phyloP scores from a whole-genome alignment of 371 early-diverging fungal species.

The Gilbertella persicaria region DNA sequence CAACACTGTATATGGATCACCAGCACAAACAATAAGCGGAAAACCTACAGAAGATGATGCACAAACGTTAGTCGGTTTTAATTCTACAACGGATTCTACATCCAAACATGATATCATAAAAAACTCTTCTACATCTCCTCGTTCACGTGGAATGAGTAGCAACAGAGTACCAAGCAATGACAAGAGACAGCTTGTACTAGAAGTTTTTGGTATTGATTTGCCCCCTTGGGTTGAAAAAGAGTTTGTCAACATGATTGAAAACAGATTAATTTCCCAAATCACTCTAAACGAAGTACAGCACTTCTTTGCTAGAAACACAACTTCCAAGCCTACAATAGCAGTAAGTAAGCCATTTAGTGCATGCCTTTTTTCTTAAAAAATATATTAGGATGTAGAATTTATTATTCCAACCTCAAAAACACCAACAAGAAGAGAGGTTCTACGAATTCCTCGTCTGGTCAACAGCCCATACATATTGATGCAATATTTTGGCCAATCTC shows the following conservation, averaged over 20 bases:
- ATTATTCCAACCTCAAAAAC: slow-evolving; percentile 58
- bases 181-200: slow-evolving; percentile 59
- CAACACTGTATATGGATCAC: slow-evolving; percentile 11
- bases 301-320: slow-evolving; percentile 70
- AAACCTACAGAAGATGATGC: slow-evolving; percentile 15
- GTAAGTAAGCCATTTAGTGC: no score
- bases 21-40: slow-evolving; percentile 3
- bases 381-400: slow-evolving; percentile 62
- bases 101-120: slow-evolving; percentile 13
- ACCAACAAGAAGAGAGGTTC: slow-evolving; percentile 38
- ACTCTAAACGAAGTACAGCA: slow-evolving; percentile 69
- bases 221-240: slow-evolving; percentile 70
- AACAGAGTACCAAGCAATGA: slow-evolving; percentile 5
- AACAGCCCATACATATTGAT: slow-evolving; percentile 61
- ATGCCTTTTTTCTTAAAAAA: not conserved
- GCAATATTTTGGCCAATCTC: slow-evolving; percentile 66
- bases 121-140: slow-evolving; percentile 16
- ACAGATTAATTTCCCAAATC: slow-evolving; percentile 59
- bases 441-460: slow-evolving; percentile 59
- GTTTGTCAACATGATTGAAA: slow-evolving; percentile 67
- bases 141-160: slow-evolving; percentile 20
- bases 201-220: slow-evolving; percentile 74
- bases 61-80: slow-evolving; percentile 10
- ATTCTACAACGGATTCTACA: not conserved
- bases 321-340: slow-evolving; percentile 63